Evolutionary conservation across 2,329 filamentous ascomycete species (phyloP).

Genomic region (Fusarium multiceps): DNA sequence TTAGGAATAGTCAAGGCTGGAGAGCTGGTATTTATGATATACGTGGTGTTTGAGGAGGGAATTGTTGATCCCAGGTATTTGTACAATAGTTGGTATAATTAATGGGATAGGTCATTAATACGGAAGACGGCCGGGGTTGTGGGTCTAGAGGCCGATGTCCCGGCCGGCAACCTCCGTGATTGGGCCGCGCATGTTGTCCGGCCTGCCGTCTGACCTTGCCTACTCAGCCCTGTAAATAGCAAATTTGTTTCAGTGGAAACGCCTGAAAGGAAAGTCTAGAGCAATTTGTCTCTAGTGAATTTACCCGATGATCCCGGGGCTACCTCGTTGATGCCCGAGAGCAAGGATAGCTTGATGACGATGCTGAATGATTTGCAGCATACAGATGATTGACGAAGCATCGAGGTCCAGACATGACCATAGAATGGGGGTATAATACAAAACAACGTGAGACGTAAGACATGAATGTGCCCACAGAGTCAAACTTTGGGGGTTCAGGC

Average conservation of each 20-base stretch:
- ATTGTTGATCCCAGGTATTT: background rate
- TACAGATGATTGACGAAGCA: conserved; percentile 19
- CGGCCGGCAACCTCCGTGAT: conserved; percentile 43
- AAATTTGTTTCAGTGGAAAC: background rate
- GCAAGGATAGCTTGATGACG: background rate
- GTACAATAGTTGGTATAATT: background rate
- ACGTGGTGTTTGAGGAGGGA: conserved; percentile 8
- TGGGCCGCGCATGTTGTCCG: conserved; percentile 31
- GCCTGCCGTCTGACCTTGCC: conserved; percentile 24
- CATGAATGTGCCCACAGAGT: conserved; percentile 9
- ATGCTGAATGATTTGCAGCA: conserved; percentile 1
- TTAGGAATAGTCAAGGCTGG: background rate
- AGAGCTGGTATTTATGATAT: background rate
- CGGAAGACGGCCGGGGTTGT: conserved; percentile 33
- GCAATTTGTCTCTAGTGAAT: background rate
- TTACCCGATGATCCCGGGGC: background rate
- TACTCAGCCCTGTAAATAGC: conserved; percentile 30
- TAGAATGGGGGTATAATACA: conserved; percentile 13
- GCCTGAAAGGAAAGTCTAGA: background rate
- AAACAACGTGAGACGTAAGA: conserved; percentile 17
- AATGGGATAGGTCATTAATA: conserved; percentile 7
- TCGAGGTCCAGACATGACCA: conserved; percentile 4
- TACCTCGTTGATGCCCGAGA: conserved; percentile 16
- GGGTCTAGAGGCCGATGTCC: conserved; percentile 21
- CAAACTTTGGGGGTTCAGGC: conserved; percentile 23